Percentiles rank a stretch among this genome's conserved stretches.
Evolutionary conservation across 192 early-diverging fungal species (phyloP).

Genomic region (Radiomyces spectabilis): DNA sequence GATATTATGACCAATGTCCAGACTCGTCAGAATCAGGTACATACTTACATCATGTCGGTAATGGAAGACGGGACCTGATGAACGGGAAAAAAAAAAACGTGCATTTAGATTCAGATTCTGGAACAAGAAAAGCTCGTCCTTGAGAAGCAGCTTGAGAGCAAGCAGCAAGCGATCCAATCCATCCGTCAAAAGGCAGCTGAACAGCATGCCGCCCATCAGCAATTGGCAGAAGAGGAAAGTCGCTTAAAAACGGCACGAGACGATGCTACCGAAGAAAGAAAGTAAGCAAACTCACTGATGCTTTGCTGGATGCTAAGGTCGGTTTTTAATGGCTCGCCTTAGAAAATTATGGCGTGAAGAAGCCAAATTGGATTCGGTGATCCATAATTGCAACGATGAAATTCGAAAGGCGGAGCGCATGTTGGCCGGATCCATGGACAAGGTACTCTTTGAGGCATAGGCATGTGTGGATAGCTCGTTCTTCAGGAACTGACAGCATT

Average conservation of each 20-base stretch:
- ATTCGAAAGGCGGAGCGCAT: conserved; percentile 64
- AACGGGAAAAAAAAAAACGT: neutral
- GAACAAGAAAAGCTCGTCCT: conserved; percentile 35
- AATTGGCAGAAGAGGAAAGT: conserved; percentile 31
- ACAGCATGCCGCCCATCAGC: conserved; percentile 32
- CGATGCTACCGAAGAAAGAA: conserved; percentile 58
- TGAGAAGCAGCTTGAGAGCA: too few species aligned
- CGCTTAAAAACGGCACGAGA: conserved; percentile 41
- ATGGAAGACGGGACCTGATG: conserved; percentile 1
- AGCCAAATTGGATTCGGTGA: conserved; percentile 55
- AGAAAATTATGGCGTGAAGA: conserved; percentile 85
- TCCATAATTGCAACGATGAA: conserved; percentile 67
- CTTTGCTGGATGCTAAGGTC: neutral
- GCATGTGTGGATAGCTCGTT: neutral
- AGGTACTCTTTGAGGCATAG: conserved; percentile 30
- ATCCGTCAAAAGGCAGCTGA: conserved; percentile 5
- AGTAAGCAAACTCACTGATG: conserved; percentile 43
- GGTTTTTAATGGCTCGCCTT: conserved; percentile 26
- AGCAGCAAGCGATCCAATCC: neutral
- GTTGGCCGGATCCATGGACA: conserved; percentile 71
- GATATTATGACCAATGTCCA: conserved; percentile 47
- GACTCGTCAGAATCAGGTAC: conserved; percentile 50
- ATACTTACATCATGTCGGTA: too few species aligned
- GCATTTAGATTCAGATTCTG: conserved; percentile 16
- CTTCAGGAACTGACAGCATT: neutral